Base-by-base conservation (phyloP, 225 moss, liverwort and hornwort genomes). In the Ulota crispa region DNA sequence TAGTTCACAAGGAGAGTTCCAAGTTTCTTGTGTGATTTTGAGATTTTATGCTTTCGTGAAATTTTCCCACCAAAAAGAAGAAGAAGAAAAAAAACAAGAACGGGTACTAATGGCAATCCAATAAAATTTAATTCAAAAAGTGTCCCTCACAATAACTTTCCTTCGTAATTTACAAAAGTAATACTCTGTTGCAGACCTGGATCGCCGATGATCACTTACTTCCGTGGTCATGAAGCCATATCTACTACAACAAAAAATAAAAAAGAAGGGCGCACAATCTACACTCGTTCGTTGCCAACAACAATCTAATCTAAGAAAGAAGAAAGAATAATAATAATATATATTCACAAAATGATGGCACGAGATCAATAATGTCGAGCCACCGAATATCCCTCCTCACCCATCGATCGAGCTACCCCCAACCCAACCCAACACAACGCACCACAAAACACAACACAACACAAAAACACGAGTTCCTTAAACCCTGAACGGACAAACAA, bases 331-430 rank as follows among this genome's bases (percentile, higher is more conserved):
- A 27, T 20, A 47, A n/a, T n/a, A 81, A 68, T 55, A 69, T 39
- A 68, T 78, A 75, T 65, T 75, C 82, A 84, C 79, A 76, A 50
- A 50, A 88, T 85, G 68, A 85, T 77, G 77, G 61, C 27, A 24
- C 26, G 27, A 65, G 36, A 65, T 36, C 85, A 88, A 88, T 88
- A 82, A 88, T 88, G 80, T n/a, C 67, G 54, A 53, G 52, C 77
- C 57, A 77, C 19, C 77, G 81, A 84, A 85, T 85, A 85, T 88
- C 42, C 68, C 30, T 73, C 76, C 37, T 77, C 76, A 30, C 66
- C 64, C 30, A 37, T 50, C 32, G 24, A 43, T 39, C 32, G 32
- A 43, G 34, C 63, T 69, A 74, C 39, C 39, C 39, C 39, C 39
- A 39, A 39, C 39, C 9, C 39, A 9, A 9, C 39, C 9, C 37